A percentile compares a stretch with the other conserved stretches of the same genome.
Evolutionary conservation across 805 yeast genomes (phyloP).

Genomic region (Metschnikowia sp.): DNA sequence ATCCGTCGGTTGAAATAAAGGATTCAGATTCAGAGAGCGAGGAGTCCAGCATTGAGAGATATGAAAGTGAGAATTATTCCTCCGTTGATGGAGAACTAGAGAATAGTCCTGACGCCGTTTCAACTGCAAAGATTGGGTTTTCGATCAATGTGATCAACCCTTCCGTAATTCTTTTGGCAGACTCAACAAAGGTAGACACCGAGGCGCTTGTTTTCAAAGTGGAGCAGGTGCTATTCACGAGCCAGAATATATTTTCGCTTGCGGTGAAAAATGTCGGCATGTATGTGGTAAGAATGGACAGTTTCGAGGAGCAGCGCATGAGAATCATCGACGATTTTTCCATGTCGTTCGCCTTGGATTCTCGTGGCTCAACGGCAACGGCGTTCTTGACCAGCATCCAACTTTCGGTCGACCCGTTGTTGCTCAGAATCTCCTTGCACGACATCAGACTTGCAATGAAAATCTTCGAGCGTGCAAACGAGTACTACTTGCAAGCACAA

Average conservation of each 20-base stretch:
- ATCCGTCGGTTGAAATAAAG: constrained; percentile 13
- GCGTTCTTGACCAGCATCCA: constrained; percentile 62
- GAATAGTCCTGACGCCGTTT: not conserved
- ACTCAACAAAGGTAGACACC: constrained; percentile 62
- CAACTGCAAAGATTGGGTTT: constrained; percentile 38
- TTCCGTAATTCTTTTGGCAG: constrained; percentile 75
- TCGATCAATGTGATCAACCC: constrained; percentile 72
- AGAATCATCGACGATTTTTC: constrained; percentile 89
- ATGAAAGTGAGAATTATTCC: not conserved
- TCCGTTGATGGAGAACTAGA: not conserved
- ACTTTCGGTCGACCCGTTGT: constrained; percentile 72
- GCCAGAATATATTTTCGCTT: constrained; percentile 62
- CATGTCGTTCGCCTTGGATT: constrained; percentile 67
- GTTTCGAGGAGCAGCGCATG: constrained; percentile 56
- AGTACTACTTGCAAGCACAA: constrained; percentile 36
- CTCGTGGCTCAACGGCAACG: constrained; percentile 58
- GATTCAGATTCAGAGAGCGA: constrained; percentile 14
- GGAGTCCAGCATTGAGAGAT: not conserved
- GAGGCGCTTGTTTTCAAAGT: constrained; percentile 90
- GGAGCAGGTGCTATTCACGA: constrained; percentile 69
- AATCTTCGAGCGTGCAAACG: constrained; percentile 70
- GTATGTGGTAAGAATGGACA: constrained; percentile 76
- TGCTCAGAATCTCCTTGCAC: constrained; percentile 77
- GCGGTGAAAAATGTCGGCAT: constrained; percentile 80
- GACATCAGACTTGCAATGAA: constrained; percentile 79